Evolutionary conservation across 164 flowering plant species (phyloP).

Genomic region (Brasenia schreberi): DNA sequence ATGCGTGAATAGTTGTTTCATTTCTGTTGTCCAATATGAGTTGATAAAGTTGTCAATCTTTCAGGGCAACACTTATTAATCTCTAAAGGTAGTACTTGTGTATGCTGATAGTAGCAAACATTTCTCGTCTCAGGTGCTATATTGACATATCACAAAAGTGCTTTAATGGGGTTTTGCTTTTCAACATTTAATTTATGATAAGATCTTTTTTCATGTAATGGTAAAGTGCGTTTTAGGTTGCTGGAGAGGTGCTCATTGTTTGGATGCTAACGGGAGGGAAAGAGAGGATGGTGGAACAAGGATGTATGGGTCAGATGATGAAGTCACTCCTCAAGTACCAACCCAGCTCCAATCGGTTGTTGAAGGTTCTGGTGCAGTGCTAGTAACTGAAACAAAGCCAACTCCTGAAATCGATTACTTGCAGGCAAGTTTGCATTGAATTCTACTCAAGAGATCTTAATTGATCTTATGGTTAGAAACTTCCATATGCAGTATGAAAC

Average conservation of each 20-base stretch:
- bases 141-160: background rate
- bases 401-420: constrained; percentile 78
- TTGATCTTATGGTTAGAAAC: too few relatives aligned
- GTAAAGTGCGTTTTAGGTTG: constrained; percentile 60
- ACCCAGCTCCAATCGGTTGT: constrained; percentile 65
- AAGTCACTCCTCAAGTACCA: constrained; percentile 43
- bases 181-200: constrained; percentile 68
- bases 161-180: constrained; percentile 6
- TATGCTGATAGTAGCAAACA: background rate
- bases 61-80: too few relatives aligned
- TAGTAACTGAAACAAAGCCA: constrained; percentile 60
- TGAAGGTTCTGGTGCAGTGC: constrained; percentile 54
- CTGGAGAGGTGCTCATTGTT: constrained; percentile 24
- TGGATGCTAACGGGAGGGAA: constrained; percentile 10
- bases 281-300: constrained; percentile 19
- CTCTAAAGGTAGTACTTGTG: too few relatives aligned
- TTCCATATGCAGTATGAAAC: too few relatives aligned
- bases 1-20: background rate
- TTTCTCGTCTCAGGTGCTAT: background rate
- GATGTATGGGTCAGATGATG: constrained; percentile 63
- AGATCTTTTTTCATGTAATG: constrained; percentile 45
- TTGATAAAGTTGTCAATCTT: background rate
- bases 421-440: constrained; percentile 34
- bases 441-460: too few relatives aligned
- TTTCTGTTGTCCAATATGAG: background rate